phyloP scores from a whole-genome alignment of 352 stramenopile genomes.

The Globisporangium paddicum region DNA sequence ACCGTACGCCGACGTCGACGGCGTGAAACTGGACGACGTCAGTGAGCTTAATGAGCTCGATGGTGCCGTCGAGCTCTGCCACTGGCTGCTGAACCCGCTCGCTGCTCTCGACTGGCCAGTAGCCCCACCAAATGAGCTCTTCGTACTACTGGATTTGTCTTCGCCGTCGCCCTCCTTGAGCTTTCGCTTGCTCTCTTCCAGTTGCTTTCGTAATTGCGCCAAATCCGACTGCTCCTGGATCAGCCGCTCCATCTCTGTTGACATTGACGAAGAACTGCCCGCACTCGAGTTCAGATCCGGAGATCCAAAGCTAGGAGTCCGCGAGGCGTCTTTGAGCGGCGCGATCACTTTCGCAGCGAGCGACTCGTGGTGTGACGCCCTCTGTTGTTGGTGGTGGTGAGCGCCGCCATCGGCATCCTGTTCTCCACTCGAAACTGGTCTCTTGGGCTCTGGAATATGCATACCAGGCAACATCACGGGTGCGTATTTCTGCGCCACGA shows the following conservation, averaged over 20 bases:
- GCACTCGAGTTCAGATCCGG: not conserved
- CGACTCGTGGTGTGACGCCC: conserved; percentile 12
- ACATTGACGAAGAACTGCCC: conserved; percentile 14
- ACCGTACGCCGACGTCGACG: conserved; percentile 4
- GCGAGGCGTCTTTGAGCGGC: conserved; percentile 21
- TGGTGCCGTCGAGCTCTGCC: conserved; percentile 7
- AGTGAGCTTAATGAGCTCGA: not conserved
- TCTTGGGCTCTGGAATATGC: conserved; percentile 27
- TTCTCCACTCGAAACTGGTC: not conserved
- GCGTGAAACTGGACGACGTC: conserved; percentile 19
- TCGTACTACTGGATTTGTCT: not conserved
- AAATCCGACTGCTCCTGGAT: conserved; percentile 74
- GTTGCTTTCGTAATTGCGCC: conserved; percentile 43
- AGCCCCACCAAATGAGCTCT: not conserved
- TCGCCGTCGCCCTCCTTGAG: conserved; percentile 31
- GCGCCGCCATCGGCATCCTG: not conserved
- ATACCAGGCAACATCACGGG: conserved; percentile 45
- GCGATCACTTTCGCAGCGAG: conserved; percentile 37
- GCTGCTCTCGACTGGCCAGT: conserved; percentile 1
- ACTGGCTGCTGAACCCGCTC: conserved; percentile 4
- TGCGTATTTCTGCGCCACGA: conserved; percentile 28
- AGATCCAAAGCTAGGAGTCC: conserved; percentile 1
- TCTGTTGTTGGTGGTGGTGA: not conserved
- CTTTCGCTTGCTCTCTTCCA: conserved; percentile 68
- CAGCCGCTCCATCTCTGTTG: conserved; percentile 48